Conservation (phyloP, 805 yeast genomes). For the Candida qinlingensis region DNA sequence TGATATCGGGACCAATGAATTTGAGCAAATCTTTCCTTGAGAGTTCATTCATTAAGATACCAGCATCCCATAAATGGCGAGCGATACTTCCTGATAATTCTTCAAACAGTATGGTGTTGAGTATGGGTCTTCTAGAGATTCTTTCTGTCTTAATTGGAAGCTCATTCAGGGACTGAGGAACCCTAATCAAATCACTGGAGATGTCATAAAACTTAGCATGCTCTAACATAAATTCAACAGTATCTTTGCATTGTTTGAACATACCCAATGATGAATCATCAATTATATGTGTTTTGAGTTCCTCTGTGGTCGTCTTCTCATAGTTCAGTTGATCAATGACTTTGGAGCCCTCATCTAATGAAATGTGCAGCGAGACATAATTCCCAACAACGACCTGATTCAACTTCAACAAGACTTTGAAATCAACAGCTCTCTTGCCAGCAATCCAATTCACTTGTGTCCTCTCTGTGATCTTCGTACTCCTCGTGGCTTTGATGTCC, state of each 20-base stretch:
- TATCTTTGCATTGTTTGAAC: conserved; percentile 4
- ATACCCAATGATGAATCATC: conserved; percentile 6
- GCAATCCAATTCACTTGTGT: conserved; percentile 13
- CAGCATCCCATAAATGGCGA: conserved; percentile 40
- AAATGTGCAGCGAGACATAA: conserved; percentile 12
- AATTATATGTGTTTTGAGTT: conserved; percentile 9
- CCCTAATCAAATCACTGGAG: conserved; percentile 13
- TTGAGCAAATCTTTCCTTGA: conserved; percentile 4
- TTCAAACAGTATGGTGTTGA: conserved; percentile 23
- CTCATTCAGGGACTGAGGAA: conserved; percentile 8
- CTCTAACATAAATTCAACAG: neutral
- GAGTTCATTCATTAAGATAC: conserved; percentile 20
- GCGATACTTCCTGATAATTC: conserved; percentile 37
- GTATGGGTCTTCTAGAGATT: conserved; percentile 12
- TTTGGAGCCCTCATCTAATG: neutral
- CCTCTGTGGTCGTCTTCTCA: conserved; percentile 7
- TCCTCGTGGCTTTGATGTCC: neutral
- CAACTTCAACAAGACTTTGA: conserved; percentile 2
- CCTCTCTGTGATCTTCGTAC: neutral
- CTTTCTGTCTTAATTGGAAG: conserved; percentile 19
- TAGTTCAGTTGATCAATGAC: conserved; percentile 12
- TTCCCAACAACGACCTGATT: conserved; percentile 1
- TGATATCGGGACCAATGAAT: conserved; percentile 5
- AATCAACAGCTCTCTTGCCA: conserved; percentile 19
- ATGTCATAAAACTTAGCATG: conserved; percentile 12